These are phyloP conservation scores for Lachnellula suecica DNA, from an alignment of 2,329 filamentous ascomycete species.

Conservation along the genomic window DNA sequence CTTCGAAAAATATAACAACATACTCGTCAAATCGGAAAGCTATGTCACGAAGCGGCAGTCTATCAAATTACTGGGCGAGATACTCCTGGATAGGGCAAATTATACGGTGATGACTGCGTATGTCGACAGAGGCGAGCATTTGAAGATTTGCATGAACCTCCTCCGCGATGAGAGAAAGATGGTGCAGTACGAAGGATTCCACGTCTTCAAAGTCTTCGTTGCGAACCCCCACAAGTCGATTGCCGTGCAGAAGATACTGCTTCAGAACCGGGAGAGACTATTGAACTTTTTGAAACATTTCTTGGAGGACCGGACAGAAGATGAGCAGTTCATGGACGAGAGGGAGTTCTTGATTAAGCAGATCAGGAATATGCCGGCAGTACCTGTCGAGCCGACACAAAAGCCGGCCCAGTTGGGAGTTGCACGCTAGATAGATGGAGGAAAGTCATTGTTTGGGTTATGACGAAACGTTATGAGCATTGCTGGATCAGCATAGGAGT, in stretches of 20 bases:
- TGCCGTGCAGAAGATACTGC: constrained; percentile 89
- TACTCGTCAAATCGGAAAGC: constrained; percentile 85
- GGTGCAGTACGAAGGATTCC: constrained; percentile 99
- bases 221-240: constrained; percentile 98
- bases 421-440: constrained; percentile 17
- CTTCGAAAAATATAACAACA: constrained; percentile 86
- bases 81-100: constrained; percentile 90
- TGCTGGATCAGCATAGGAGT: constrained; percentile 26
- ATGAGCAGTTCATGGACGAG: constrained; percentile 98
- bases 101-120: constrained; percentile 98
- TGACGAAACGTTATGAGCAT: constrained; percentile 14
- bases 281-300: constrained; percentile 88
- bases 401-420: constrained; percentile 33
- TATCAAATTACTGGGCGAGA: constrained; percentile 94
- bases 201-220: constrained; percentile 99
- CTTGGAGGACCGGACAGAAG: constrained; percentile 90
- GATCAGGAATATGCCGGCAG: constrained; percentile 69
- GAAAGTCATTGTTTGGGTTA: not conserved
- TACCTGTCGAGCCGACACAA: constrained; percentile 46
- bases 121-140: constrained; percentile 89
- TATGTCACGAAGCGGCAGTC: constrained; percentile 98
- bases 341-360: constrained; percentile 96
- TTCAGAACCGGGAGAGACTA: constrained; percentile 93
- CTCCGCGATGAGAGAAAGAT: constrained; percentile 94
- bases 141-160: constrained; percentile 98